These are phyloP conservation scores for Pterulicium gracile DNA, from an alignment of 1,284 basidiomycete species.

Conservation along the genomic window DNA sequence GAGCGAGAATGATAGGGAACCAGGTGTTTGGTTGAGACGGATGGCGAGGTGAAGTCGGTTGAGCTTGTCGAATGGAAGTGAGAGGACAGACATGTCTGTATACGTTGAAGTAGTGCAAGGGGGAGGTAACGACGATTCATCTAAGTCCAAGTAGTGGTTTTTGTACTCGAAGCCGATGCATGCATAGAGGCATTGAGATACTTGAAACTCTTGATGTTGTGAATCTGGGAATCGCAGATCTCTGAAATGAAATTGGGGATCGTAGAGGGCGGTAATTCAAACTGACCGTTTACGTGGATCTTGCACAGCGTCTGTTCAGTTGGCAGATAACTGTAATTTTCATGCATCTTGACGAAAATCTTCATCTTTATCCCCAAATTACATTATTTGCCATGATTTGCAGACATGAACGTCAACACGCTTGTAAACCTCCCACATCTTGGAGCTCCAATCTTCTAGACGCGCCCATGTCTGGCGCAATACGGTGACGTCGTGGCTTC, in stretches of 20 bases:
- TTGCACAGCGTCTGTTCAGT: no score
- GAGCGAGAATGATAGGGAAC: background rate
- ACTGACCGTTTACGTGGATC: no score
- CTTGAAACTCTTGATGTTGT: background rate
- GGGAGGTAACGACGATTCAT: background rate
- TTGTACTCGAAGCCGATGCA: background rate
- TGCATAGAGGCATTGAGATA: background rate
- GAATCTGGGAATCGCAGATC: background rate
- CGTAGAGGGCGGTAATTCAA: no score
- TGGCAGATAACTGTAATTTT: no score
- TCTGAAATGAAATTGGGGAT: background rate
- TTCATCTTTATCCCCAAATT: no score
- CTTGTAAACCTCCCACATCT: no score
- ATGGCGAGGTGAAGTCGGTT: background rate
- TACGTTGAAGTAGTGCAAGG: background rate
- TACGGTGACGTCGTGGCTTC: no score
- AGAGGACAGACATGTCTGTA: conserved; percentile 1
- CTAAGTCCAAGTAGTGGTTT: background rate
- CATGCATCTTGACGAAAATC: no score
- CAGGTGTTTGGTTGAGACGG: background rate
- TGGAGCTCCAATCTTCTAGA: no score
- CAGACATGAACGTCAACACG: no score
- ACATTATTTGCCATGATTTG: no score
- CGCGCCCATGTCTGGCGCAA: no score
- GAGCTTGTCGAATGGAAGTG: background rate